A percentile compares a stretch with the other conserved stretches of the same genome.
Evolutionary conservation across 495 filamentous ascomycete genomes (phyloP).

Genomic region (Hypoxylon cercidicola): DNA sequence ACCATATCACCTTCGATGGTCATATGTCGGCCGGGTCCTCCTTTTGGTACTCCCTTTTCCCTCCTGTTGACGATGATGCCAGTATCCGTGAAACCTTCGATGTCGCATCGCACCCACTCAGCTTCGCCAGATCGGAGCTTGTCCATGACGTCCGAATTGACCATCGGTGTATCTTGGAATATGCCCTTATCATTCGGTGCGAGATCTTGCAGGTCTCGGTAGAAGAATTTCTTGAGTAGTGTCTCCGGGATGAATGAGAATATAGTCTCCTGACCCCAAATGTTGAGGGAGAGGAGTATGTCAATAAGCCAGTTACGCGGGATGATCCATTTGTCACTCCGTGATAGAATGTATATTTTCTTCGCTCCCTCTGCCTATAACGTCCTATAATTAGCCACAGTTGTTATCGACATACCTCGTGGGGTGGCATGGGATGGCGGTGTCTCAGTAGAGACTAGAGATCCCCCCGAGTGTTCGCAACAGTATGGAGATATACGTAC

Average conservation of each 20-base stretch:
- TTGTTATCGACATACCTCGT: not conserved
- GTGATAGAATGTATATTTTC: slow-evolving; percentile 76
- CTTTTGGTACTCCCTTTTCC: slow-evolving; percentile 75
- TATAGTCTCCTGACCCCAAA: slow-evolving; percentile 79
- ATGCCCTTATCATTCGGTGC: slow-evolving; percentile 74
- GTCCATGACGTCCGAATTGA: slow-evolving; percentile 81
- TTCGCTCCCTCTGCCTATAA: slow-evolving; percentile 63
- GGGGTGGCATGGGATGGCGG: too few species aligned
- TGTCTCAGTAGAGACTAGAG: too few species aligned
- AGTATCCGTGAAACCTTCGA: slow-evolving; percentile 68
- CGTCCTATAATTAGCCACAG: slow-evolving; percentile 3
- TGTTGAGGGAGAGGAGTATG: slow-evolving; percentile 76
- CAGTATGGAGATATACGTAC: slow-evolving; percentile 24
- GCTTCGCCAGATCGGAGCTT: slow-evolving; percentile 80
- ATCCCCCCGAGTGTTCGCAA: too few species aligned
- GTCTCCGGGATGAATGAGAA: slow-evolving; percentile 82
- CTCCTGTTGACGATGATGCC: slow-evolving; percentile 78
- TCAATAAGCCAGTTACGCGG: slow-evolving; percentile 81
- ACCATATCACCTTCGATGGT: slow-evolving; percentile 77
- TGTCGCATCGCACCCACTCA: slow-evolving; percentile 84
- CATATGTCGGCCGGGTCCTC: slow-evolving; percentile 72
- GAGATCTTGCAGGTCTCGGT: slow-evolving; percentile 83
- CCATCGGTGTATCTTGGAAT: slow-evolving; percentile 87
- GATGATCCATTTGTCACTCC: slow-evolving; percentile 90
- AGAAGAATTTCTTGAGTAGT: slow-evolving; percentile 81